These are phyloP conservation scores for Hypoxylon trugodes DNA, from an alignment of 495 filamentous ascomycete genomes.

Conservation along the genomic window DNA sequence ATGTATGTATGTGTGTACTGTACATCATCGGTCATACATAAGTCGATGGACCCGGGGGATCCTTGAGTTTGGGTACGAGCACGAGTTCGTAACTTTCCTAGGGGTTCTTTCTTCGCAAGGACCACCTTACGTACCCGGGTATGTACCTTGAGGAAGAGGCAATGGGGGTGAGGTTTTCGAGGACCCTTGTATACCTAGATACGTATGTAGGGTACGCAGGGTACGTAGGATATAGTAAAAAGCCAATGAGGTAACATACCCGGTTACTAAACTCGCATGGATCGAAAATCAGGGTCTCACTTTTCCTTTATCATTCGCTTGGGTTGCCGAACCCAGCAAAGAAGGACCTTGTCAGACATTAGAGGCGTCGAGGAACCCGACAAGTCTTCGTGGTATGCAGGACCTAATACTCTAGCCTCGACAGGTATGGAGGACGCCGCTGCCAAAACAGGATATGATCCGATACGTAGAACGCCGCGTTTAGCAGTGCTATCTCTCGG, in stretches of 20 bases:
- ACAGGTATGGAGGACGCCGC: slow-evolving; percentile 32
- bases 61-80: slow-evolving; percentile 5
- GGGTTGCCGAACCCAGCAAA: slow-evolving; percentile 17
- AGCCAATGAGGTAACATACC: slow-evolving; percentile 21
- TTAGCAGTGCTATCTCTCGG: slow-evolving; percentile 32
- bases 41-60: slow-evolving; percentile 8
- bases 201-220: slow-evolving; percentile 5
- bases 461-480: slow-evolving; percentile 26
- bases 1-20: not conserved
- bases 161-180: not conserved
- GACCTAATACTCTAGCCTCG: slow-evolving; percentile 28
- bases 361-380: slow-evolving; percentile 27
- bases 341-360: slow-evolving; percentile 22
- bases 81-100: slow-evolving; percentile 9
- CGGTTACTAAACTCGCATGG: slow-evolving; percentile 13
- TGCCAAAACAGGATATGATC: slow-evolving; percentile 32
- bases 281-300: slow-evolving; percentile 32
- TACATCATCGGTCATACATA: slow-evolving; percentile 2
- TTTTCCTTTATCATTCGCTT: slow-evolving; percentile 18
- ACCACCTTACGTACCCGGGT: slow-evolving; percentile 3
- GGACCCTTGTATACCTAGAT: slow-evolving; percentile 12
- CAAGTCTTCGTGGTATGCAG: slow-evolving; percentile 34
- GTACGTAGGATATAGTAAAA: slow-evolving; percentile 12
- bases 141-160: too few species aligned
- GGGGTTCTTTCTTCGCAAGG: slow-evolving; percentile 22